Evolutionary conservation across 495 filamentous ascomycete species (phyloP), one percentile per base, ranked within the genome.

Genomic region (Parmelia sp.): DNA sequence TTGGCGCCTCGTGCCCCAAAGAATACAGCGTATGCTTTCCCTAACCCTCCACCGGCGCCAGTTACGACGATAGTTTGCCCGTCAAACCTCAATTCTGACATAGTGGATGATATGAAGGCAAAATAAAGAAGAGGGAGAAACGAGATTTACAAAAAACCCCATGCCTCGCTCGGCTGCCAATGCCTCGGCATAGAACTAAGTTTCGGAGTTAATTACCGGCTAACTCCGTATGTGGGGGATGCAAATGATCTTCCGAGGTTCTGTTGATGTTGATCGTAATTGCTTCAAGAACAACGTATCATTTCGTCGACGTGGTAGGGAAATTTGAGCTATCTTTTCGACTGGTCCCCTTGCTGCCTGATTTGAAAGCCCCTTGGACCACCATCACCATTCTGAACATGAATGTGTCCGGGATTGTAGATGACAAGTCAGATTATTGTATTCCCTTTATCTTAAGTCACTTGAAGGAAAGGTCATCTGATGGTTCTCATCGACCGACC

Each of bases 61-160:
- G 95, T 98, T 68, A 98, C 90, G 61, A 98, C 92, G 68, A 96
- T 91, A 66, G 93, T 93, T 81, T 97, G 96, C 75, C 90, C 89
- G 81, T 97, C 94, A 75, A 86, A 98, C 66, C 95, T 86, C 75
- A 98, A 81, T 77, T 90, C 86, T 71, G 88, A 82, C 89, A 91
- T 92, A n/a, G 66, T 56, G 68, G 55, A 47, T 36, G 35, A 7
- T 69, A 39, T 65, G 56, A 57, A 66, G 66, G 69, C 63, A 51
- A n/a, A n/a, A n/a, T n/a, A n/a, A n/a, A n/a, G n/a, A n/a, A n/a
- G n/a, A n/a, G n/a, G n/a, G n/a, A n/a, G n/a, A n/a, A n/a, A n/a
- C n/a, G n/a, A n/a, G n/a, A n/a, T n/a, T n/a, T n/a, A n/a, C n/a
- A n/a, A n/a, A n/a, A n/a, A n/a, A n/a, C n/a, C n/a, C n/a, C n/a